Base-by-base conservation (phyloP, 225 moss, liverwort and hornwort genomes). In the Pseudisothecium myosuroides region DNA sequence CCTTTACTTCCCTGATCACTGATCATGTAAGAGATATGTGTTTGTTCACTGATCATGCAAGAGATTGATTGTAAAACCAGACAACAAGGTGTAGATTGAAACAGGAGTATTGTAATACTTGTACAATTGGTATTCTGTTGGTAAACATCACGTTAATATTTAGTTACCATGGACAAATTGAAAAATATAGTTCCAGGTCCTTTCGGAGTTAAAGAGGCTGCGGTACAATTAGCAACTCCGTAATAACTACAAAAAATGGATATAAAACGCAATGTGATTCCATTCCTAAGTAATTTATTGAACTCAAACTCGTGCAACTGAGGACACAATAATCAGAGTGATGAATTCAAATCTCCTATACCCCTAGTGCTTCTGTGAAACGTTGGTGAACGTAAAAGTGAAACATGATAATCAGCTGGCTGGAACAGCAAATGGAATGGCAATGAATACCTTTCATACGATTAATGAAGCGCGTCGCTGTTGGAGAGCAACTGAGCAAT, bases 391-490 rank as follows among this genome's bases (percentile, higher is more conserved):
- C 12, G 17, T 13, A 11, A 66, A 37, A 83, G 28, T 50, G 28
- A 43, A 64, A 28, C 60, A 64, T 65, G 3, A 13, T 27, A 20
- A 80, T 47, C 29, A 75, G 14, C 47, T 76, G 16, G 14, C 79
- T 59, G 50, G 26, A n/a, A 60, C 23, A 12, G 71, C 23, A 37
- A 29, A 86, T 52, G 49, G 52, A 41, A 88, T 62, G 27, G 64
- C 43, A 19, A 76, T 39, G 14, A 5, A 45, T 90, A 95, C 95
- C 94, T 94, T 91, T 91, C 87, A 91, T 77, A 43, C 93, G 93
- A 88, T 91, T 93, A 43, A 90, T 67, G 72, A 95, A 95, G 54
- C 91, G 89, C 37, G 93, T 81, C 72, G 90, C 92, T 93, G 88
- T 21, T 88, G 90, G 91, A 92, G 86, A 94, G 85, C n/a, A 92